phyloP scores from a whole-genome alignment of 164 flowering plant genomes.

The Vitis rotundifolia region DNA sequence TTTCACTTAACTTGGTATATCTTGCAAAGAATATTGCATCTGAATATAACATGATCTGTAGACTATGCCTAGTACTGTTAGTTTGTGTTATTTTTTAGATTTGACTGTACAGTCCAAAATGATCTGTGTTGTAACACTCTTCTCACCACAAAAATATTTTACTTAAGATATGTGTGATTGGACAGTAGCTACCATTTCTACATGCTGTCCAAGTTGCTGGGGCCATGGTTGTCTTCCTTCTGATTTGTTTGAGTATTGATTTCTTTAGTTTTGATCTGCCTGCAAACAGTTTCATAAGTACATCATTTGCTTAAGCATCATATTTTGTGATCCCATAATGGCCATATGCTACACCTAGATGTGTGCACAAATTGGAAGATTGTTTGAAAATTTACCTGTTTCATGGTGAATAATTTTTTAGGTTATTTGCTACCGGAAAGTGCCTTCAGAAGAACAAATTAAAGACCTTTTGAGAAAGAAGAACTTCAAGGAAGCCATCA shows the following conservation, averaged over 20 bases:
- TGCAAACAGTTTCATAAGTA: neutral
- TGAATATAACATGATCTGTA: no score
- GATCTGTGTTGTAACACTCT: no score
- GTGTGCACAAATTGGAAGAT: neutral
- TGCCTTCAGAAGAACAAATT: constrained; percentile 86
- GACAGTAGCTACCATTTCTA: neutral
- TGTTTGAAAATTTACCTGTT: neutral
- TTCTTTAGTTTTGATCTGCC: neutral
- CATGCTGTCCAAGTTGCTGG: neutral
- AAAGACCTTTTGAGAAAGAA: constrained; percentile 86
- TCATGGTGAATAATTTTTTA: constrained; percentile 18
- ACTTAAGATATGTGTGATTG: no score
- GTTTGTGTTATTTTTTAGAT: no score
- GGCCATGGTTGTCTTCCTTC: neutral
- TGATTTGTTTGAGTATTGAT: neutral
- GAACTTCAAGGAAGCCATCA: constrained; percentile 75
- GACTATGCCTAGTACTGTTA: no score
- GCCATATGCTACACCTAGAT: no score
- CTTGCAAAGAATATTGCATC: no score
- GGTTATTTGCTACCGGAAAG: constrained; percentile 71
- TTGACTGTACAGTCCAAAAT: no score
- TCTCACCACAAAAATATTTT: no score
- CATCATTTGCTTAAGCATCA: no score
- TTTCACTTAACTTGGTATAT: no score
- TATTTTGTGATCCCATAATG: no score